A percentile compares a stretch with the other conserved stretches of the same genome.
phyloP scores from a whole-genome alignment of 1,284 basidiomycete genomes.

The Wolfiporia cocos region DNA sequence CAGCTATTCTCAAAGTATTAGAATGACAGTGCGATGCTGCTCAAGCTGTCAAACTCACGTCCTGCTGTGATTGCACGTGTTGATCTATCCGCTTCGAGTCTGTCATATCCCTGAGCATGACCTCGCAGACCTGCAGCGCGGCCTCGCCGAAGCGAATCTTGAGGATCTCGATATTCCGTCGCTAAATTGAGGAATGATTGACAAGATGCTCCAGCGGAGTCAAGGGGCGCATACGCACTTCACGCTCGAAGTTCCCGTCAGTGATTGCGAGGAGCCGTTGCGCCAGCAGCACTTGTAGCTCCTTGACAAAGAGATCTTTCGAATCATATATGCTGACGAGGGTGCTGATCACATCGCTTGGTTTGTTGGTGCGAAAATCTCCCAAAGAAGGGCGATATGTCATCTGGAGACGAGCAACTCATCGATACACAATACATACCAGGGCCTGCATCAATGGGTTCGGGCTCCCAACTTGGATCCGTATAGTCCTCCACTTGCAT shows the following conservation, averaged over 20 bases:
- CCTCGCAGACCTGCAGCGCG: slow-evolving; percentile 88
- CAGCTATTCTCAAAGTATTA: too few species aligned
- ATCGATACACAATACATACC: slow-evolving; percentile 36
- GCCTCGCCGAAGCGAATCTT: slow-evolving; percentile 92
- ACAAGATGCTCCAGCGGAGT: too few species aligned
- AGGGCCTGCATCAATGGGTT: slow-evolving; percentile 90
- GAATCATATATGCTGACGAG: slow-evolving; percentile 95
- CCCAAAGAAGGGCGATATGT: slow-evolving; percentile 2
- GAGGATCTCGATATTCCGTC: slow-evolving; percentile 86
- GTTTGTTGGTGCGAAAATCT: slow-evolving; percentile 88
- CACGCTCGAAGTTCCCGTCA: slow-evolving; percentile 77
- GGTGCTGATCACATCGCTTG: slow-evolving; percentile 88
- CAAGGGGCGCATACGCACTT: slow-evolving; percentile 46
- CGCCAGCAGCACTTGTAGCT: slow-evolving; percentile 85
- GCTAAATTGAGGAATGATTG: too few species aligned
- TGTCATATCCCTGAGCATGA: slow-evolving; percentile 94
- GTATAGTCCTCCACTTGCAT: slow-evolving; percentile 77
- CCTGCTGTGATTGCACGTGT: slow-evolving; percentile 70
- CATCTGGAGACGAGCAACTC: background rate
- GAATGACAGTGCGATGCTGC: too few species aligned
- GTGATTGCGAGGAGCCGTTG: slow-evolving; percentile 74
- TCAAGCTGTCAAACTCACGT: slow-evolving; percentile 49
- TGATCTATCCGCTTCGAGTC: slow-evolving; percentile 87
- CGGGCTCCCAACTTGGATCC: slow-evolving; percentile 90
- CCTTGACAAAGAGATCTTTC: slow-evolving; percentile 90